Base-by-base conservation (phyloP, 352 stramenopile genomes). In the Halophytophthora polymorphica region DNA sequence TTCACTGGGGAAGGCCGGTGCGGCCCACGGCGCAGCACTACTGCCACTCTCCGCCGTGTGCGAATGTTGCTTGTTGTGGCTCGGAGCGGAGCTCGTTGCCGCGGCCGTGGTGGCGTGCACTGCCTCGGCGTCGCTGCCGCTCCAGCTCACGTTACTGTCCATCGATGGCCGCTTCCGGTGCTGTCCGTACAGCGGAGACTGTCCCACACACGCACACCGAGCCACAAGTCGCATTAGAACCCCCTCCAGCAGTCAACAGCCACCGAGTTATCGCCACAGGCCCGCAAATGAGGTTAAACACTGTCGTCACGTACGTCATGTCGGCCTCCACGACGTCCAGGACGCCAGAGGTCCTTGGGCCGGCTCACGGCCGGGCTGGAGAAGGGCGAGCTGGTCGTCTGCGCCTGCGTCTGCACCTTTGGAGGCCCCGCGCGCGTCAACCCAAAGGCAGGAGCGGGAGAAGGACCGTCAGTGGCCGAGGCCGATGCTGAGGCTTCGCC, bases 121-220 rank as follows among this genome's bases (percentile, higher is more conserved):
- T 8, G 60, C 59, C 40, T 71, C 60, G 31, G 64, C 66, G 18
- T 69, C 63, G 25, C 60, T 69, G n/a, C 59, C 61, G 42, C 50
- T 71, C 56, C 56, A 71, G 56, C 67, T 77, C 34, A 71, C 51
- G 42, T 71, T 73, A 17, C 64, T 72, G 45, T 72, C 64, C 1
- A 72, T 72, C 23, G 60, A 58, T 38, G 66, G 63, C 17, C 67
- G 63, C 45, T 77, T 77, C 29, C 63, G 64, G 34, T 71, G 47
- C 22, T 71, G 70, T 25, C 56, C 56, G 23, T 66, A 77, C 25
- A 77, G 50, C 5, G 67, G 67, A 17, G 67, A 77, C 67, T 77
- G 35, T 4, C 18, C 22, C 45, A 35, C 3, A 14, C 6, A 12
- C 22, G 14, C 28, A 39, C 33, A 33, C 1, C 7, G 19, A 40